Evolutionary conservation across 2,329 filamentous ascomycete species (phyloP).

Genomic region (Trematosphaeria pertusa): DNA sequence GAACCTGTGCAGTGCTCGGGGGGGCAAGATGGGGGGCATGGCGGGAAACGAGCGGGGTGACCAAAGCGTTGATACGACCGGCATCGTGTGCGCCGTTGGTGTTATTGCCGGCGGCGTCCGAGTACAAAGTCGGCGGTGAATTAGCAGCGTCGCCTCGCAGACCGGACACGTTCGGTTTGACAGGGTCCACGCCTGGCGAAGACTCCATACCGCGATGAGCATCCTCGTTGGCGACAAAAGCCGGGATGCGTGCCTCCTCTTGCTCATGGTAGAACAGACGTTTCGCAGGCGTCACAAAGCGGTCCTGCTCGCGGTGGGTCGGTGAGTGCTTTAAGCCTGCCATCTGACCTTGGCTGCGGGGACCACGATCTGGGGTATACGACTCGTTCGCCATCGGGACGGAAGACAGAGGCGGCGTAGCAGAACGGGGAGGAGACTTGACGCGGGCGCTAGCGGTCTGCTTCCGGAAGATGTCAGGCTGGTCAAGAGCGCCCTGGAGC

Average conservation of each 20-base stretch:
- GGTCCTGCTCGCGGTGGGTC: slow-evolving; percentile 33
- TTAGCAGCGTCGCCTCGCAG: slow-evolving; percentile 43
- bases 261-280: slow-evolving; percentile 35
- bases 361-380: slow-evolving; percentile 62
- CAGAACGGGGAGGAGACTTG: slow-evolving; percentile 53
- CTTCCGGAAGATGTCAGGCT: slow-evolving; percentile 26
- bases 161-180: slow-evolving; percentile 40
- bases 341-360: slow-evolving; percentile 41
- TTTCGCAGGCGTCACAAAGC: slow-evolving; percentile 45
- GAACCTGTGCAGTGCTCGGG: slow-evolving; percentile 79
- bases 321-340: slow-evolving; percentile 41
- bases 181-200: slow-evolving; percentile 39
- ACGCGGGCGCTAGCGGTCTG: slow-evolving; percentile 32
- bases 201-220: slow-evolving; percentile 34
- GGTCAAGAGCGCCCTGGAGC: slow-evolving; percentile 52
- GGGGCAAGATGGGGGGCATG: slow-evolving; percentile 78
- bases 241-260: slow-evolving; percentile 27
- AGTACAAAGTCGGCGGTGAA: slow-evolving; percentile 46
- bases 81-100: slow-evolving; percentile 35
- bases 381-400: slow-evolving; percentile 59
- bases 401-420: slow-evolving; percentile 55
- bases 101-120: slow-evolving; percentile 41
- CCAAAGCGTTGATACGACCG: slow-evolving; percentile 39
- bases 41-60: slow-evolving; percentile 76
- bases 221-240: slow-evolving; percentile 31